phyloP scores from a whole-genome alignment of 192 early-diverging fungal species.

The Backusella australiensis region DNA sequence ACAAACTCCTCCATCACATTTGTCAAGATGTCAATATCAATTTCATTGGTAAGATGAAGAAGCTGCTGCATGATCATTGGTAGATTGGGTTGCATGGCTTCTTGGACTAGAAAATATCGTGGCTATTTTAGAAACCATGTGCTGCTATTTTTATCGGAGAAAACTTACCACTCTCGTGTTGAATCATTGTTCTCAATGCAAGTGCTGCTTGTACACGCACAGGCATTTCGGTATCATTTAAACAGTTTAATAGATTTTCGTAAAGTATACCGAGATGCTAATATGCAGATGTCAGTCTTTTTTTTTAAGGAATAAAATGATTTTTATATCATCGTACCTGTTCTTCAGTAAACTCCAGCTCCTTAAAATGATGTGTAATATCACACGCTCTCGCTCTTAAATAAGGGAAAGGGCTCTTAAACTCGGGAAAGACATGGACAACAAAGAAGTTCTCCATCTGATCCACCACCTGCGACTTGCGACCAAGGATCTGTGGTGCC shows the following conservation, averaged over 20 bases:
- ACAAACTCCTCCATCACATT: slow-evolving; percentile 90
- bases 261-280: slow-evolving; percentile 36
- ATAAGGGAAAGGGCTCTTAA: slow-evolving; percentile 79
- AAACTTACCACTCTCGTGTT: slow-evolving; percentile 54
- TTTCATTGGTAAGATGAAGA: slow-evolving; percentile 85
- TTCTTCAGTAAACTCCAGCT: slow-evolving; percentile 59
- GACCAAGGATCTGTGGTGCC: slow-evolving; percentile 60
- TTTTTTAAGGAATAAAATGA: no score
- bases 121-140: no score
- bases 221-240: slow-evolving; percentile 81
- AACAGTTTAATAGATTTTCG: slow-evolving; percentile 51
- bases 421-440: slow-evolving; percentile 86
- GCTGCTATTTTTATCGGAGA: no score
- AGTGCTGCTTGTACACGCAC: slow-evolving; percentile 88
- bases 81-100: slow-evolving; percentile 74
- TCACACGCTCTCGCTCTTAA: slow-evolving; percentile 68
- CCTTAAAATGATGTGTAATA: slow-evolving; percentile 54
- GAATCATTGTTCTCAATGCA: slow-evolving; percentile 75
- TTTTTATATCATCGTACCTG: slow-evolving; percentile 8
- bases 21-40: slow-evolving; percentile 87
- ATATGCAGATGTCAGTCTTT: no score
- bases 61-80: slow-evolving; percentile 84
- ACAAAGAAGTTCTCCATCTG: slow-evolving; percentile 86
- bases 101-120: slow-evolving; percentile 40
- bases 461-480: slow-evolving; percentile 39